Percentiles rank a stretch among this genome's conserved stretches.
phyloP scores from a whole-genome alignment of 495 filamentous ascomycete species.

The Aspergillus cristatus region DNA sequence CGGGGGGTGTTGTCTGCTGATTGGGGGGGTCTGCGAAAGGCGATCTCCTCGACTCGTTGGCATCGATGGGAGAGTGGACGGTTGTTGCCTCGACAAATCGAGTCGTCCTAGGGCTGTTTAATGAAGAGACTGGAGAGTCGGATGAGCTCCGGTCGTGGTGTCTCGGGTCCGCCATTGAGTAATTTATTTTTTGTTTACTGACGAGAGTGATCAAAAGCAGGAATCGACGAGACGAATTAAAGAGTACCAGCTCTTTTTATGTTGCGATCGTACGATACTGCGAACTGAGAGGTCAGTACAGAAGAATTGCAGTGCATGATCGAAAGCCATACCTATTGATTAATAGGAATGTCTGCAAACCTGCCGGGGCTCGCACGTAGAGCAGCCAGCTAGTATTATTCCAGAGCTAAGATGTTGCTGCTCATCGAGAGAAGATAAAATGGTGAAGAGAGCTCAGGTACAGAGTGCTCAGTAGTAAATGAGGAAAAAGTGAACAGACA shows the following conservation, averaged over 20 bases:
- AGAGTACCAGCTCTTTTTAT: too few relatives aligned
- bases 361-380: too few relatives aligned
- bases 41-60: conserved; percentile 33
- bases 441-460: not conserved
- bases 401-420: not conserved
- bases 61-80: conserved; percentile 74
- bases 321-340: too few relatives aligned
- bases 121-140: conserved; percentile 47
- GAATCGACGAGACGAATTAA: too few relatives aligned
- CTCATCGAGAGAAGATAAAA: not conserved
- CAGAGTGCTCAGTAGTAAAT: too few relatives aligned
- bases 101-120: conserved; percentile 71
- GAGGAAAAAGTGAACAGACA: too few relatives aligned
- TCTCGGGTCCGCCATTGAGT: conserved; percentile 15
- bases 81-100: conserved; percentile 87
- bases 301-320: too few relatives aligned
- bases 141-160: conserved; percentile 20
- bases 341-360: too few relatives aligned
- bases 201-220: too few relatives aligned
- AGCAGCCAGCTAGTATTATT: not conserved
- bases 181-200: too few relatives aligned
- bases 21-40: conserved; percentile 62
- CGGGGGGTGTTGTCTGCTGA: conserved; percentile 35
- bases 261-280: too few relatives aligned
- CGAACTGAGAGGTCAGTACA: too few relatives aligned